Evolutionary conservation across 2,329 filamentous ascomycete genomes (phyloP), one percentile per base, ranked within the genome.

Genomic region (Dendrostoma leiphaemia): DNA sequence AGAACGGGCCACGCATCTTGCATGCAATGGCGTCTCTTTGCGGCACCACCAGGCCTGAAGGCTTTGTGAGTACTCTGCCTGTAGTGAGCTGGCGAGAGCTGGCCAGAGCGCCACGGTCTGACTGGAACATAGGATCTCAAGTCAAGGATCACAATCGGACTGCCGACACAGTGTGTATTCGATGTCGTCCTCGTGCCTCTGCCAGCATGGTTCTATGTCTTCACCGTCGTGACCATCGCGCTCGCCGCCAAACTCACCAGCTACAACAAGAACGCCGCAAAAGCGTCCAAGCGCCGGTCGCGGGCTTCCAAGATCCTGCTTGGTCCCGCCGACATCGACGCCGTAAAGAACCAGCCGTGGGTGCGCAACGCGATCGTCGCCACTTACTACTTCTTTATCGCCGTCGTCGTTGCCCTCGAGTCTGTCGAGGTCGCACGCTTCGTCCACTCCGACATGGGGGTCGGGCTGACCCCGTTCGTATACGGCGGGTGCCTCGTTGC

Each of bases 111-210:
- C 8, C 12, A 24, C n/a, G 10, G 6, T 3, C 19, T 24, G n/a
- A 4, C 19, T 23, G 19, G 37, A 12, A 1, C 21, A 19, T 24
- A 41, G 38, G 23, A 41, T 12, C 23, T 41, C 21, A 41, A 41
- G 26, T 41, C 38, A 10, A 7, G 19, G 6, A 41, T 41, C 19
- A 41, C 38, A 19, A 41, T 41, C 15, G 59, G 59, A 19, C 57
- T 65, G 8, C 62, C 62, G 10, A 64, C 64, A 13, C 63, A 62
- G 37, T 66, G 64, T 58, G 64, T 64, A 52, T 65, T 66, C 55
- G 64, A 66, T 54, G 48, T 52, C 12, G 40, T 64, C 26, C 52
- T 66, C 9, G 58, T 56, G 6, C 64, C 64, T 6, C 52, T 64
- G 21, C 64, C 64, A 10, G 59, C 63, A 6, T 64, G 61, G 62